Evolutionary conservation across 805 yeast genomes (phyloP).

Genomic region (Wickerhamomyces bovis): DNA sequence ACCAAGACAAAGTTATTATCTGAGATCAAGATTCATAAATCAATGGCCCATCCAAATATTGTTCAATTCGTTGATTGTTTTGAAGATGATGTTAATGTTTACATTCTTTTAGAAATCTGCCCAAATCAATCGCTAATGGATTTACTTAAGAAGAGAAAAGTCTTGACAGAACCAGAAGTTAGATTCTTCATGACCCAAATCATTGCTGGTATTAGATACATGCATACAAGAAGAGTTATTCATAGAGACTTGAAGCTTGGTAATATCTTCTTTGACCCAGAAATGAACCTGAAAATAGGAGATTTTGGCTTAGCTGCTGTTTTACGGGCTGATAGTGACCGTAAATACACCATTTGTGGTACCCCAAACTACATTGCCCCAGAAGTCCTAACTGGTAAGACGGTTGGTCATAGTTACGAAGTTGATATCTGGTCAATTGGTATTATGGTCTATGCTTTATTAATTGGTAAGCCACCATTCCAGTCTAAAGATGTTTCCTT

Average conservation of each 20-base stretch:
- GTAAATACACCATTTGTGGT: slow-evolving; percentile 93
- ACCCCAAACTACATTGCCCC: slow-evolving; percentile 99
- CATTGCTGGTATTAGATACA: slow-evolving; percentile 87
- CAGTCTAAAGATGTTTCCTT: slow-evolving; percentile 92
- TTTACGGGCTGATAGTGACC: slow-evolving; percentile 61
- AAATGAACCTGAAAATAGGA: slow-evolving; percentile 93
- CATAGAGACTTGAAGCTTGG: slow-evolving; percentile 97
- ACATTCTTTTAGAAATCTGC: slow-evolving; percentile 89
- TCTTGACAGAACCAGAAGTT: slow-evolving; percentile 88
- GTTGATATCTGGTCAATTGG: slow-evolving; percentile 99
- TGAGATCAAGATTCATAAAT: slow-evolving; percentile 92
- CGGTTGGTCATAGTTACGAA: slow-evolving; percentile 85
- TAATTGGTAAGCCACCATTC: slow-evolving; percentile 95
- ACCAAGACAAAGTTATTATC: slow-evolving; percentile 78
- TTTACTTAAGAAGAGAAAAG: slow-evolving; percentile 73
- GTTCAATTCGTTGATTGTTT: slow-evolving; percentile 94
- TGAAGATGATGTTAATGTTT: slow-evolving; percentile 93
- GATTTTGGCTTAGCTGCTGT: slow-evolving; percentile 98
- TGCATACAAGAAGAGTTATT: slow-evolving; percentile 87
- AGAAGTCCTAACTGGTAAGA: slow-evolving; percentile 86
- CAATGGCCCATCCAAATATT: slow-evolving; percentile 81
- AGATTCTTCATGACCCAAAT: slow-evolving; percentile 87
- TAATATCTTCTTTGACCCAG: slow-evolving; percentile 87
- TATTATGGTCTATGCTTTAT: slow-evolving; percentile 88
- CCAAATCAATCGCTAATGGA: slow-evolving; percentile 95